Percentiles rank a stretch among this genome's conserved stretches.
Conservation (phyloP, 2,329 filamentous ascomycete species). For the Trematosphaeria pertusa region DNA sequence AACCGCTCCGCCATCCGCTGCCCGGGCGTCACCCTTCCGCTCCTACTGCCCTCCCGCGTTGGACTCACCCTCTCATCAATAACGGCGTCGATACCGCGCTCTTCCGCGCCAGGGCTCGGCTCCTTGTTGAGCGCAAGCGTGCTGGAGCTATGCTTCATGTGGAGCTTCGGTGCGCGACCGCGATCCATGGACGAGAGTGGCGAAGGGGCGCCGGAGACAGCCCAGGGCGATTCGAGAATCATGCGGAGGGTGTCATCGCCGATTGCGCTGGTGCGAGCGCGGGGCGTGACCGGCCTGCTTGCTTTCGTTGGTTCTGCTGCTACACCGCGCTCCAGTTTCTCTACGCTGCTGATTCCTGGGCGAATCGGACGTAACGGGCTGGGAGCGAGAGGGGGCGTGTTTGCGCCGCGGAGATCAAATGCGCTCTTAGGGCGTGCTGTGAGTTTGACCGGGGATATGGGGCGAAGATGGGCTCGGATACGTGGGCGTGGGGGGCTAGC, state of each 20-base stretch:
- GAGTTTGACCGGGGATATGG: conserved; percentile 29
- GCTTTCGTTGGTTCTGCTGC: background rate
- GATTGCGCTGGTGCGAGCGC: conserved; percentile 4
- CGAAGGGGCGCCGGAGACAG: conserved; percentile 8
- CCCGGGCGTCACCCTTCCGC: conserved; percentile 34
- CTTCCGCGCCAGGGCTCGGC: conserved; percentile 16
- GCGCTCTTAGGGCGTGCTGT: conserved; percentile 38
- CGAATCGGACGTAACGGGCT: too few species aligned
- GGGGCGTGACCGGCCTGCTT: background rate
- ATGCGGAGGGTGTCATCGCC: conserved; percentile 16
- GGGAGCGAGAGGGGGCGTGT: too few species aligned
- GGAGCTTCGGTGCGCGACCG: background rate
- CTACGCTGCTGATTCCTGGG: background rate
- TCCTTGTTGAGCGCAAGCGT: conserved; percentile 26
- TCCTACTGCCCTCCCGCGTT: conserved; percentile 2
- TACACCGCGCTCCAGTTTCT: background rate
- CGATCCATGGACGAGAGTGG: conserved; percentile 7
- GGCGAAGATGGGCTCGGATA: conserved; percentile 23
- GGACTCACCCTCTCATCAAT: conserved; percentile 3
- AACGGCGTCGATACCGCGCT: conserved; percentile 20
- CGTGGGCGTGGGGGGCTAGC: conserved; percentile 18
- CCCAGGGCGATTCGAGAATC: conserved; percentile 16
- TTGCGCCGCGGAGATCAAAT: conserved; percentile 38
- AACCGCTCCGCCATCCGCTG: conserved; percentile 42
- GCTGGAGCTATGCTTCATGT: conserved; percentile 19